A percentile compares a stretch with the other conserved stretches of the same genome.
Conservation (phyloP, 257 asterid genomes). For the Petrea volubilis region DNA sequence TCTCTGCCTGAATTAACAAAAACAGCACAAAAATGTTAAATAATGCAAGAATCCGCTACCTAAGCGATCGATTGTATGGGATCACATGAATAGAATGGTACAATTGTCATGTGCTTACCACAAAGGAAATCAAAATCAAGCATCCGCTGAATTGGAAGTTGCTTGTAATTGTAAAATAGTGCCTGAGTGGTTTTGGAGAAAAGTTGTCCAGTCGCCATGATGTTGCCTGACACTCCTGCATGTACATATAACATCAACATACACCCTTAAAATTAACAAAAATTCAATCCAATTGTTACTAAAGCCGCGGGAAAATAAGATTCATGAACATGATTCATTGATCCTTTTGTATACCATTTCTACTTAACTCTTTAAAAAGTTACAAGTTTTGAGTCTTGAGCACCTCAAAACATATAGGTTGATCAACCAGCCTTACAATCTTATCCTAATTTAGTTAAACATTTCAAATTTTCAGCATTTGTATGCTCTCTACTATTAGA, state of each 20-base stretch:
- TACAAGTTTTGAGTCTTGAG: background rate
- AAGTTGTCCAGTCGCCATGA: slow-evolving; percentile 94
- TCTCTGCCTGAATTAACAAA: slow-evolving; percentile 73
- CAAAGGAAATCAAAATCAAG: slow-evolving; percentile 98
- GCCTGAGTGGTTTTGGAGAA: slow-evolving; percentile 94
- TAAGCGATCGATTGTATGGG: background rate
- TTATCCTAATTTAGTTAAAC: slow-evolving; percentile 11
- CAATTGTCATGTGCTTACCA: slow-evolving; percentile 47
- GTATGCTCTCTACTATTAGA: background rate
- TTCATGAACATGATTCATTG: background rate
- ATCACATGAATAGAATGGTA: slow-evolving; percentile 7
- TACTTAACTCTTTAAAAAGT: background rate
- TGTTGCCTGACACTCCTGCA: slow-evolving; percentile 40
- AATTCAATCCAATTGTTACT: background rate
- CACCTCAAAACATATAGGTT: slow-evolving; percentile 8
- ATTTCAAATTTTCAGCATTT: background rate
- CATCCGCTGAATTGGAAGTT: slow-evolving; percentile 97
- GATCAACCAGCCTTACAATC: background rate
- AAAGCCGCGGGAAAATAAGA: slow-evolving; percentile 8
- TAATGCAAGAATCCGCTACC: slow-evolving; percentile 8
- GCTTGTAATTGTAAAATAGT: slow-evolving; percentile 90
- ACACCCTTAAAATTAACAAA: background rate
- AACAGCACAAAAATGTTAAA: background rate
- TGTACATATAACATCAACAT: slow-evolving; percentile 28
- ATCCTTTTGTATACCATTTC: background rate